Evolutionary conservation across 805 yeast genomes (phyloP).

Genomic region (Millerago galiae): DNA sequence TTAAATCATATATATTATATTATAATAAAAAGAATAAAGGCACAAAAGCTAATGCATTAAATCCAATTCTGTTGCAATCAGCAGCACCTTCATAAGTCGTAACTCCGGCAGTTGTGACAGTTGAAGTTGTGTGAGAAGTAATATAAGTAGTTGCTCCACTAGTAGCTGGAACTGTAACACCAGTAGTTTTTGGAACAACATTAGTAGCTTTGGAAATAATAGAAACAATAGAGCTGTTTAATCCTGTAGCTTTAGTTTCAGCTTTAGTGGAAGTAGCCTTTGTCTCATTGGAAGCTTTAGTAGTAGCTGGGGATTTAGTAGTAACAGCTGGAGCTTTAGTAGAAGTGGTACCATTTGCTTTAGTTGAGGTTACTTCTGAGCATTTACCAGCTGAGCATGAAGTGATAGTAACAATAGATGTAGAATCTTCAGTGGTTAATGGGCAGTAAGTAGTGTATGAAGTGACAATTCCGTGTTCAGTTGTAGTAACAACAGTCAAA

Average conservation of each 20-base stretch:
- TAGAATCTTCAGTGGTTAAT: neutral
- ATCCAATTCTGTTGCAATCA: slow-evolving; percentile 10
- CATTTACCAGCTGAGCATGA: neutral
- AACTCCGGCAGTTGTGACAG: no score
- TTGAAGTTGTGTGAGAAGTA: neutral
- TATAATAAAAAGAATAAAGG: neutral
- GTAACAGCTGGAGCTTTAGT: neutral
- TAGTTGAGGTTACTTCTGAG: no score
- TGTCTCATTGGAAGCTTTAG: no score
- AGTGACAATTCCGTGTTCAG: neutral
- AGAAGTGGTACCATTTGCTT: neutral
- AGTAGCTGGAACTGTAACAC: neutral
- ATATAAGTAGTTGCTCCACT: neutral
- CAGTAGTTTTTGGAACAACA: slow-evolving; percentile 2
- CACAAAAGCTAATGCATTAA: neutral
- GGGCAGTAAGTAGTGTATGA: slow-evolving; percentile 5
- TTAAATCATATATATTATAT: no score
- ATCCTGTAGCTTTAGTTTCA: neutral
- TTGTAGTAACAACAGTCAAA: slow-evolving; percentile 2
- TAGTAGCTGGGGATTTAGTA: slow-evolving; percentile 20
- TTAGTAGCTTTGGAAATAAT: neutral
- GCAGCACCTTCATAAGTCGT: slow-evolving; percentile 33
- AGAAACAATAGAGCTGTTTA: neutral
- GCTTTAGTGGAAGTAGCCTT: no score
- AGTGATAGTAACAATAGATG: neutral